phyloP scores from a whole-genome alignment of 2,329 filamentous ascomycete genomes.

The Chaetomiaceae sp. region DNA sequence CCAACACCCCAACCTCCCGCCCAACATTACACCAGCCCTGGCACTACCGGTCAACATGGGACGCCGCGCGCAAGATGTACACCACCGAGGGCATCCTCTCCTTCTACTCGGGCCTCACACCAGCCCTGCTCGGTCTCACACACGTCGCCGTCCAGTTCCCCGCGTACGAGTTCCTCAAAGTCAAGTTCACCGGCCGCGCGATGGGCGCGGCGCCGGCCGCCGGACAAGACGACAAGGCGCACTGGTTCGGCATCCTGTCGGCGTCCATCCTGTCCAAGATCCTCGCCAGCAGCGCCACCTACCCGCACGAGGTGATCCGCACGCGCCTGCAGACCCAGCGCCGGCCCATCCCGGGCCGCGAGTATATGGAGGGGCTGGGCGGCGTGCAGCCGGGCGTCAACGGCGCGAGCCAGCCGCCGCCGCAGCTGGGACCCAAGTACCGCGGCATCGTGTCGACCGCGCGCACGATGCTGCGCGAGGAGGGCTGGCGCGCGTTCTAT shows the following conservation, averaged over 20 bases:
- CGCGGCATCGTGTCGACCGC: slow-evolving; percentile 75
- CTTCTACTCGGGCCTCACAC: slow-evolving; percentile 92
- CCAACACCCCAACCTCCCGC: slow-evolving; percentile 49
- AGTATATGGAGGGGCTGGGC: slow-evolving; percentile 45
- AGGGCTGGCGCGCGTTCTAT: slow-evolving; percentile 95
- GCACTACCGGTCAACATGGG: slow-evolving; percentile 85
- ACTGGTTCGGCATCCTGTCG: slow-evolving; percentile 77
- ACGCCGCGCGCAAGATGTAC: slow-evolving; percentile 96
- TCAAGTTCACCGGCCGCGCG: slow-evolving; percentile 77
- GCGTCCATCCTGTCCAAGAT: slow-evolving; percentile 93
- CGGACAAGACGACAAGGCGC: slow-evolving; percentile 52
- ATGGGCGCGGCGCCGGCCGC: slow-evolving; percentile 65
- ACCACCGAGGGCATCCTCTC: slow-evolving; percentile 77
- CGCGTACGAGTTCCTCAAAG: slow-evolving; percentile 89
- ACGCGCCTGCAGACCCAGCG: slow-evolving; percentile 93
- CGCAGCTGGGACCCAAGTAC: slow-evolving; percentile 50
- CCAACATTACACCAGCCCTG: slow-evolving; percentile 62
- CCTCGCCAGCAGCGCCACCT: slow-evolving; percentile 88
- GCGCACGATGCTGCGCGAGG: slow-evolving; percentile 77
- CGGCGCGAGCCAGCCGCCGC: slow-evolving; percentile 36
- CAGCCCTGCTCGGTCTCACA: slow-evolving; percentile 82
- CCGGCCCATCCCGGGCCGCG: slow-evolving; percentile 54
- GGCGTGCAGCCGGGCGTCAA: slow-evolving; percentile 37
- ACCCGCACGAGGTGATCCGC: slow-evolving; percentile 93
- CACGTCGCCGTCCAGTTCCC: slow-evolving; percentile 98